Conservation (phyloP, 768 basidiomycete genomes). For the Rhizopogon salebrosus region DNA sequence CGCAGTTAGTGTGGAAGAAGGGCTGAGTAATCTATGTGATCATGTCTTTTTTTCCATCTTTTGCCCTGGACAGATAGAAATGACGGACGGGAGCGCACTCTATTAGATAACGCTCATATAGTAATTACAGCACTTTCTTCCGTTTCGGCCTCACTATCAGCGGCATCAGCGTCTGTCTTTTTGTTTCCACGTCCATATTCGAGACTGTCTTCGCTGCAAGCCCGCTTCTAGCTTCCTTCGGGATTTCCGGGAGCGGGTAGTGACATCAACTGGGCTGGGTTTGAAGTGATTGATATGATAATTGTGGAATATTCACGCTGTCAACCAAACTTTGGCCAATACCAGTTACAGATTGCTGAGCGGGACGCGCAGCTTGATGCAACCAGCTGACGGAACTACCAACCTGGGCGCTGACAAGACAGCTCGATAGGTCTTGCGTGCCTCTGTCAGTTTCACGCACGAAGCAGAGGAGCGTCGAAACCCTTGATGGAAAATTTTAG, state of each 20-base stretch:
- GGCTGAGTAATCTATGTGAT: background rate
- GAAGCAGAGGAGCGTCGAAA: background rate
- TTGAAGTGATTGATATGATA: background rate
- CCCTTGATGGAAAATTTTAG: background rate
- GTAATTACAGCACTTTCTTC: conserved; percentile 8
- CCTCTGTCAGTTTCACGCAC: conserved; percentile 42
- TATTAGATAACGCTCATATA: too few relatives aligned
- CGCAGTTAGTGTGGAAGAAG: background rate
- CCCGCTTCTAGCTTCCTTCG: conserved; percentile 12
- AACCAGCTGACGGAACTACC: conserved; percentile 39
- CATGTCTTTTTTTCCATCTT: too few relatives aligned
- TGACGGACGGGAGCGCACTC: background rate
- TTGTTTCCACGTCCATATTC: background rate
- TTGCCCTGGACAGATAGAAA: background rate
- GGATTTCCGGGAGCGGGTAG: background rate
- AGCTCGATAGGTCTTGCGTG: conserved; percentile 74
- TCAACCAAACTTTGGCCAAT: background rate
- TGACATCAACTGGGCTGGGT: background rate
- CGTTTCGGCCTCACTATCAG: conserved; percentile 9
- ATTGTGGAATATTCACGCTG: background rate
- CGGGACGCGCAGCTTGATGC: background rate
- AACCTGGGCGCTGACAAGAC: conserved; percentile 70
- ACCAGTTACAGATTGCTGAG: background rate
- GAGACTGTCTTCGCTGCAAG: conserved; percentile 9
- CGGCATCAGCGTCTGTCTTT: background rate